Conservation (phyloP, 257 asterid species). For the Rehmannia glutinosa region DNA sequence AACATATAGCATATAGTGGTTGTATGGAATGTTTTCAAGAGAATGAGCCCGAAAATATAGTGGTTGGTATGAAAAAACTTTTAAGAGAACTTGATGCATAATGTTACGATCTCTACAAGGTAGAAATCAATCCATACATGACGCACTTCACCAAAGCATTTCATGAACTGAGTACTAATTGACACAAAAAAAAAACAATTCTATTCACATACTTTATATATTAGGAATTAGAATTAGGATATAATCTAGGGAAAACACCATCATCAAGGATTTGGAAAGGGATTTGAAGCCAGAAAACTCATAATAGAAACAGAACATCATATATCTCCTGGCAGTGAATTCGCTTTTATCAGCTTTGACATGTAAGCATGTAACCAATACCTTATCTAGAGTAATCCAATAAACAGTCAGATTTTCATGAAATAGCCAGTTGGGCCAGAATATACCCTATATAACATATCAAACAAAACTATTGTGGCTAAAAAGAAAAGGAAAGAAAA, state of each 20-base stretch:
- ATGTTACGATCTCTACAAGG: background rate
- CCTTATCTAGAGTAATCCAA: background rate
- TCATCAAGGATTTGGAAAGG: background rate
- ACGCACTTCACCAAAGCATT: constrained; percentile 3
- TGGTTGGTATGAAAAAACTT: no score
- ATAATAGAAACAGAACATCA: background rate
- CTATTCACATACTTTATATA: background rate
- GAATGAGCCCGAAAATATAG: no score
- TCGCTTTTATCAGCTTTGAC: background rate
- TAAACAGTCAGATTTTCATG: background rate
- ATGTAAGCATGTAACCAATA: background rate
- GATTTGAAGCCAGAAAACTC: background rate
- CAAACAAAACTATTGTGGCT: background rate
- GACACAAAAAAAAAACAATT: background rate
- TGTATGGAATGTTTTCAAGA: no score
- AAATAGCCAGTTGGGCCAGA: background rate
- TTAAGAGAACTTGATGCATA: background rate
- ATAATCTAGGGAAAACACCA: background rate
- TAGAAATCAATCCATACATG: background rate
- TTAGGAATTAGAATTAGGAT: no score
- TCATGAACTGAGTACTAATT: background rate
- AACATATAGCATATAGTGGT: no score
- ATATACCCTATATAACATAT: background rate
- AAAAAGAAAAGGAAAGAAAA: background rate
- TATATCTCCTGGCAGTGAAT: background rate